Conservation (phyloP, 208 protist species). For the Crithidia sp. region DNA sequence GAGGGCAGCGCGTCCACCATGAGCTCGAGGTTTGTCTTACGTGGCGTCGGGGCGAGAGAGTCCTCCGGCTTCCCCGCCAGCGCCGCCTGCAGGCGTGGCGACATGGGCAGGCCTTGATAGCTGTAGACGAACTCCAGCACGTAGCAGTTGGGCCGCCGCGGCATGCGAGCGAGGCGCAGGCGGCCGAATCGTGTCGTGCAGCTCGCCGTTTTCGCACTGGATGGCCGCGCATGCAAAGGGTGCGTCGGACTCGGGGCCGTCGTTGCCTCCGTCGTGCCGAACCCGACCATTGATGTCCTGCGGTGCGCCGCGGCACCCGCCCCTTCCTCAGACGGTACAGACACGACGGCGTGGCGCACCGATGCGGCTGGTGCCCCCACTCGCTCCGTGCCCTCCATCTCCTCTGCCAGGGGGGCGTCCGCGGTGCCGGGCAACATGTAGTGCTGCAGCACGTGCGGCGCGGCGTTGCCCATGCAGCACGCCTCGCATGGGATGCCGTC, state of each 20-base stretch:
- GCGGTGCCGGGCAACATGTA: constrained; percentile 31
- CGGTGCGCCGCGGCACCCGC: not conserved
- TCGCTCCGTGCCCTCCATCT: constrained; percentile 8
- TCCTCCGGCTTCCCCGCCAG: constrained; percentile 32
- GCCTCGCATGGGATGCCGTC: constrained; percentile 80
- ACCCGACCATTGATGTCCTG: too few species aligned
- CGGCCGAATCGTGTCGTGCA: constrained; percentile 41
- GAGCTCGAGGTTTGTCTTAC: constrained; percentile 38
- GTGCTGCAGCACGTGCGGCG: constrained; percentile 34
- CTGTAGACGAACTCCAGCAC: constrained; percentile 76
- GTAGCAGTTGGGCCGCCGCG: constrained; percentile 43
- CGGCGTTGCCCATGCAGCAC: constrained; percentile 47
- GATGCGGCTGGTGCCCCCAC: not conserved
- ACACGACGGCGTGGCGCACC: constrained; percentile 11
- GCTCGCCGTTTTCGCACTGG: constrained; percentile 1
- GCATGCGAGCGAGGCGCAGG: constrained; percentile 49
- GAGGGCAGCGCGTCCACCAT: constrained; percentile 58
- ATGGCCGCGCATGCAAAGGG: constrained; percentile 5
- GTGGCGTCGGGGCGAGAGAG: constrained; percentile 7
- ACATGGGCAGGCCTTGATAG: constrained; percentile 49
- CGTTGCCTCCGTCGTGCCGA: not conserved
- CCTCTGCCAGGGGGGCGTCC: constrained; percentile 30
- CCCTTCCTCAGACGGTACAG: too few species aligned
- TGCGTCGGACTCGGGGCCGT: too few species aligned
- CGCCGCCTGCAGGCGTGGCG: constrained; percentile 39